A percentile compares a stretch with the other conserved stretches of the same genome.
These are phyloP conservation scores for Malus orientalis DNA, from an alignment of 306 rosid genomes.

Conservation along the genomic window DNA sequence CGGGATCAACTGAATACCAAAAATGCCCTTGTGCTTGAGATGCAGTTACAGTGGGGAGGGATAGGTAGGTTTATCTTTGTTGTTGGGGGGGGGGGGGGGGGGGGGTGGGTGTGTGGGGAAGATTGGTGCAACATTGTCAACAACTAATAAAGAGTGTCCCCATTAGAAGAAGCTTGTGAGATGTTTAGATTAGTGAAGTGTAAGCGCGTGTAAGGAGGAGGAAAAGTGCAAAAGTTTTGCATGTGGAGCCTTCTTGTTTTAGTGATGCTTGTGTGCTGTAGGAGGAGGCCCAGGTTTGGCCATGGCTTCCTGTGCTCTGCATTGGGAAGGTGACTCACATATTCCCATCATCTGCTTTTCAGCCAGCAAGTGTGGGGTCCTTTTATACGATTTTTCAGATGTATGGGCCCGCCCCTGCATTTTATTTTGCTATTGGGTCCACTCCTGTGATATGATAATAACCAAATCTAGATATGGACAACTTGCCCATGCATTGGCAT, in stretches of 20 bases:
- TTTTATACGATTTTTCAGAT: neutral
- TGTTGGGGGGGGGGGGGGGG: too few relatives aligned
- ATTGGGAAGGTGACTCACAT: slow-evolving; percentile 14
- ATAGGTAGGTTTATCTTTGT: neutral
- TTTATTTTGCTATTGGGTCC: slow-evolving; percentile 3
- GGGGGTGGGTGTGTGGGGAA: too few relatives aligned
- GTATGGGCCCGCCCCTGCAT: slow-evolving; percentile 25
- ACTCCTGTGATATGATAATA: neutral
- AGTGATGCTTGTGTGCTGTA: neutral
- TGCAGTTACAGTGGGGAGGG: neutral
- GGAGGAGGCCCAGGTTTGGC: neutral
- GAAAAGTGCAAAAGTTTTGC: neutral
- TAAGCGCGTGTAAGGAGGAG: slow-evolving; percentile 20
- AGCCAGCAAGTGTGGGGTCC: slow-evolving; percentile 18
- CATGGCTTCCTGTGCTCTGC: slow-evolving; percentile 17
- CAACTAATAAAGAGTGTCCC: neutral
- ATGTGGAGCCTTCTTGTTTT: slow-evolving; percentile 1
- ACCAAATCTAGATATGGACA: neutral
- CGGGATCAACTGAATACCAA: neutral
- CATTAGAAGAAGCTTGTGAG: neutral
- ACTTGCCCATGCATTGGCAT: neutral
- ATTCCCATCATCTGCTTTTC: slow-evolving; percentile 40
- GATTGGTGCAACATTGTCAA: neutral
- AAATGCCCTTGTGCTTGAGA: neutral
- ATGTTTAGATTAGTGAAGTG: neutral